phyloP scores from a whole-genome alignment of 148 eudicot species.

The Cornus kousa region DNA sequence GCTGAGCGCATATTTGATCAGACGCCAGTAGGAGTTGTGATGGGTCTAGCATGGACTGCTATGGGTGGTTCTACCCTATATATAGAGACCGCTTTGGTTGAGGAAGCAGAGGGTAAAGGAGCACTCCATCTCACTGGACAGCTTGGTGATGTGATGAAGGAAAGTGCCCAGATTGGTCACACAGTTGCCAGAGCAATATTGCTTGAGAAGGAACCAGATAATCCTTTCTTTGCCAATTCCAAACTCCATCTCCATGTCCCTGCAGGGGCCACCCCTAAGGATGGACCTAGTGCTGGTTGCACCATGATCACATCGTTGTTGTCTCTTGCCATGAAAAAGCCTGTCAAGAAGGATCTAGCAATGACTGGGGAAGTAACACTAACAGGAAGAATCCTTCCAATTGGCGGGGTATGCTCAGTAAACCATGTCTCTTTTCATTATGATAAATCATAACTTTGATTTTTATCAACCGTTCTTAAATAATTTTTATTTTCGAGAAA shows the following conservation, averaged over 20 bases:
- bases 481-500: too few relatives aligned
- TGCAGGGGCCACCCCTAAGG: conserved; percentile 98
- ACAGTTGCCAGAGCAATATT: conserved; percentile 80
- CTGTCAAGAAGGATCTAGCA: conserved; percentile 85
- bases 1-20: conserved; percentile 92
- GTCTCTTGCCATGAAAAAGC: conserved; percentile 80
- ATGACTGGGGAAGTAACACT: conserved; percentile 99
- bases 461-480: too few relatives aligned
- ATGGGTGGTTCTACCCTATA: conserved; percentile 99
- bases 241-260: conserved; percentile 99
- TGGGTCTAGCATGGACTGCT: conserved; percentile 99
- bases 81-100: conserved; percentile 74
- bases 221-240: conserved; percentile 59
- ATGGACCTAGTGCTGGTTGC: conserved; percentile 99
- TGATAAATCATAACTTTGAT: too few relatives aligned
- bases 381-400: conserved; percentile 92
- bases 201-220: conserved; percentile 55
- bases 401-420: conserved; percentile 89
- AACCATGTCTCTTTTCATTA: neutral
- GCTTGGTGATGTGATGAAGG: conserved; percentile 99
- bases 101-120: conserved; percentile 91
- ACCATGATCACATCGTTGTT: conserved; percentile 95
- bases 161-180: conserved; percentile 96
- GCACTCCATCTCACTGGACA: conserved; percentile 85
- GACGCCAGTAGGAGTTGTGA: conserved; percentile 90